phyloP scores from a whole-genome alignment of 1,139 yeast genomes.

The Eremothecium coryli region DNA sequence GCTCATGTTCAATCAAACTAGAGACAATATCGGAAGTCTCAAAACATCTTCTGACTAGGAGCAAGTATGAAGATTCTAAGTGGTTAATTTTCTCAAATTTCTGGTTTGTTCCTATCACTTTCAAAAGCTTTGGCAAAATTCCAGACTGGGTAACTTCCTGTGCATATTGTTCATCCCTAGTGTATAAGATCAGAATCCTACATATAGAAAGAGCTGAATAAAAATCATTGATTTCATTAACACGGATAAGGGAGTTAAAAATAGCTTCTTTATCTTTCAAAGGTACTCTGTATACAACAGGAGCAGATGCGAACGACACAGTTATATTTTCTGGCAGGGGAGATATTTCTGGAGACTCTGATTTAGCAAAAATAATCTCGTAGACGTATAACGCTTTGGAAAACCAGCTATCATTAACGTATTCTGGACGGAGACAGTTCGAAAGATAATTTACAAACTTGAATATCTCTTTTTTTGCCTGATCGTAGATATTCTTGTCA shows the following conservation, averaged over 20 bases:
- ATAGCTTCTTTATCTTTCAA: conserved; percentile 33
- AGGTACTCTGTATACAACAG: conserved; percentile 25
- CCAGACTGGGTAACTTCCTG: conserved; percentile 38
- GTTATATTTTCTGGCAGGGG: conserved; percentile 23
- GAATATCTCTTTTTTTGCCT: conserved; percentile 27
- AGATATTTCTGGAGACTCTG: conserved; percentile 35
- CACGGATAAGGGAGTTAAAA: conserved; percentile 37
- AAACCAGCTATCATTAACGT: conserved; percentile 41
- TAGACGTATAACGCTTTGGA: conserved; percentile 41
- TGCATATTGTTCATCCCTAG: conserved; percentile 39
- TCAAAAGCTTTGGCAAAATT: conserved; percentile 31
- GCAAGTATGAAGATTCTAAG: conserved; percentile 33
- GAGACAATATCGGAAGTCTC: conserved; percentile 50
- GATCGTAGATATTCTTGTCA: conserved; percentile 23
- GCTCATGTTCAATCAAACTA: conserved; percentile 41
- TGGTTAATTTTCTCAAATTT: conserved; percentile 28
- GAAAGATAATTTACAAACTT: conserved; percentile 35
- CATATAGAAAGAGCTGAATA: conserved; percentile 44
- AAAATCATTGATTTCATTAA: conserved; percentile 36
- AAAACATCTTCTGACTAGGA: conserved; percentile 58
- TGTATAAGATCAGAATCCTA: conserved; percentile 44
- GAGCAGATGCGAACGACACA: conserved; percentile 16
- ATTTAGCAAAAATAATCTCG: conserved; percentile 41
- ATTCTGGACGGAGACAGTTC: conserved; percentile 33
- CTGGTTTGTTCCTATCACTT: conserved; percentile 28